Evolutionary conservation across 148 eudicot species (phyloP).

Genomic region (Rhododendron simsii): DNA sequence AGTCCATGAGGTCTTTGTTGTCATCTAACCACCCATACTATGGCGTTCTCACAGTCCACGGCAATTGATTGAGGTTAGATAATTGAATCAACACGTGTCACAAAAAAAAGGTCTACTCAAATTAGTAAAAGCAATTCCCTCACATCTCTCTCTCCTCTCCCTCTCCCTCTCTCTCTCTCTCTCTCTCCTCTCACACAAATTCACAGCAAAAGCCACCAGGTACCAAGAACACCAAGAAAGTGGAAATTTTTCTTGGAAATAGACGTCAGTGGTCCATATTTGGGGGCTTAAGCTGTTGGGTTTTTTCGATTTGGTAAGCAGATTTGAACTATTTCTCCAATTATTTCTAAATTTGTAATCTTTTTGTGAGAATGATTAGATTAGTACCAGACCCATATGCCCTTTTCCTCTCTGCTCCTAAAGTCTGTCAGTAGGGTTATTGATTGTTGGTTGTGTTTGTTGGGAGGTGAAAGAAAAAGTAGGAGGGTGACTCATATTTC

Average conservation of each 20-base stretch:
- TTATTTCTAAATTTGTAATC: neutral
- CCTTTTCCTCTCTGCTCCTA: neutral
- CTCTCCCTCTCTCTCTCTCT: neutral
- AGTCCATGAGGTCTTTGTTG: conserved; percentile 22
- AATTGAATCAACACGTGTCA: conserved; percentile 49
- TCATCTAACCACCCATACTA: neutral
- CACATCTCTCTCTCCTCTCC: conserved; percentile 13
- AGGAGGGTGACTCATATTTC: conserved; percentile 9
- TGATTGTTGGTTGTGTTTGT: conserved; percentile 20
- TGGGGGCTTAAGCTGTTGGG: conserved; percentile 11
- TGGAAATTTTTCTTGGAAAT: conserved; percentile 1
- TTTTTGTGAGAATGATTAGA: neutral
- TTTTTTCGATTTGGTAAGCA: conserved; percentile 29
- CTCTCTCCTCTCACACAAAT: neutral
- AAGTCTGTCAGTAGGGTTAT: neutral
- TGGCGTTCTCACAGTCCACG: neutral
- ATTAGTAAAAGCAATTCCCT: conserved; percentile 14
- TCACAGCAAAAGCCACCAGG: neutral
- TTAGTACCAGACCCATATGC: neutral
- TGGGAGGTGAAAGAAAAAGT: conserved; percentile 10
- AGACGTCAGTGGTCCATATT: neutral
- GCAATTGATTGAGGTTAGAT: conserved; percentile 38
- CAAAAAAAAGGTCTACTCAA: neutral
- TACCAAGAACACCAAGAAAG: conserved; percentile 1
- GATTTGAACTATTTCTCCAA: conserved; percentile 3